Evolutionary conservation across 2,329 filamentous ascomycete genomes (phyloP).

Genomic region (Pseudogymnoascus sp.): DNA sequence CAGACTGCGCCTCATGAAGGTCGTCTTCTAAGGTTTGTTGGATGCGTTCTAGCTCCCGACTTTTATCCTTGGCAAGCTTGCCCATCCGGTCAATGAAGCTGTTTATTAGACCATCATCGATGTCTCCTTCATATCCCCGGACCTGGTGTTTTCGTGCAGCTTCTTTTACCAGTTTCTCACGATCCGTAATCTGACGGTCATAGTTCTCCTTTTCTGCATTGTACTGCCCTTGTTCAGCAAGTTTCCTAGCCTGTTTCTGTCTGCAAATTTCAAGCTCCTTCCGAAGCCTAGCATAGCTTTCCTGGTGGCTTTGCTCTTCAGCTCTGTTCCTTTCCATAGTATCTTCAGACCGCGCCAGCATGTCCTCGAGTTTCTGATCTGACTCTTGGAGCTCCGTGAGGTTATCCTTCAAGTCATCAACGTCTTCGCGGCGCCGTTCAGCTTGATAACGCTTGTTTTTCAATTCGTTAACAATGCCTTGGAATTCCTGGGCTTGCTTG

Average conservation of each 20-base stretch:
- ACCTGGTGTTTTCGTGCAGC: constrained; percentile 72
- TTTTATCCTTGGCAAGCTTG: constrained; percentile 71
- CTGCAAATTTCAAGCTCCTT: constrained; percentile 40
- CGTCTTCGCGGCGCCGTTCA: constrained; percentile 60
- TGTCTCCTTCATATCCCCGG: constrained; percentile 73
- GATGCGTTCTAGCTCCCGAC: constrained; percentile 66
- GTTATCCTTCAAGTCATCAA: constrained; percentile 62
- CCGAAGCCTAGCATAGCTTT: constrained; percentile 61
- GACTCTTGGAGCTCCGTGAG: constrained; percentile 73
- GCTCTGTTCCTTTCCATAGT: constrained; percentile 59
- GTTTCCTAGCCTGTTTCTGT: constrained; percentile 43
- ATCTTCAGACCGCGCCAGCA: constrained; percentile 71
- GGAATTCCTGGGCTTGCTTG: constrained; percentile 66
- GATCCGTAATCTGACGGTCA: constrained; percentile 68
- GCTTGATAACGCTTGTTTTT: constrained; percentile 71
- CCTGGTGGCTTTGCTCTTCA: constrained; percentile 56
- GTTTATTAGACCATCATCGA: constrained; percentile 66
- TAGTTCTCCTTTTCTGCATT: constrained; percentile 84
- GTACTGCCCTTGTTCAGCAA: constrained; percentile 66
- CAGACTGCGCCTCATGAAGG: constrained; percentile 62
- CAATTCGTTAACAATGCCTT: constrained; percentile 68
- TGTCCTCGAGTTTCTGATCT: constrained; percentile 66
- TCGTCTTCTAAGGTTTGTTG: constrained; percentile 70
- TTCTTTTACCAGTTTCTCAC: constrained; percentile 69
- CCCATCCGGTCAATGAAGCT: constrained; percentile 73